phyloP scores from a whole-genome alignment of 257 asterid species.

The Solanum sitiens region DNA sequence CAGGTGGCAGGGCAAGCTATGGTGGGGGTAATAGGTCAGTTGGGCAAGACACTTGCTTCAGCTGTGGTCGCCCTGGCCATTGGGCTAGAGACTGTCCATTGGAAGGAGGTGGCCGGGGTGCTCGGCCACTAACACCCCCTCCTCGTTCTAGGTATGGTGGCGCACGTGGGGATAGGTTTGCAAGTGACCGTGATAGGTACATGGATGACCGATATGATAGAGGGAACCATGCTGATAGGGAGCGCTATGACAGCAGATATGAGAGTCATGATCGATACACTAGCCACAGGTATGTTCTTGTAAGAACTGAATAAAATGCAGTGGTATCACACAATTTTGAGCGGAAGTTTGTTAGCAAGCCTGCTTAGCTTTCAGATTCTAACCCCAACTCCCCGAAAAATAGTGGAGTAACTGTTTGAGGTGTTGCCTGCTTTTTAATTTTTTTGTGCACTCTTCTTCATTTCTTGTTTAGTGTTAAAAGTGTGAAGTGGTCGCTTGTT shows the following conservation, averaged over 20 bases:
- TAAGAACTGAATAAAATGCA: not conserved
- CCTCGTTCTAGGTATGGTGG: slow-evolving; percentile 70
- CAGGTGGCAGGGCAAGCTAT: slow-evolving; percentile 63
- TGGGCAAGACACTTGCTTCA: slow-evolving; percentile 92
- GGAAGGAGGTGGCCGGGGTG: slow-evolving; percentile 68
- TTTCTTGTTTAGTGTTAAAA: not conserved
- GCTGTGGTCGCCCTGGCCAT: slow-evolving; percentile 94
- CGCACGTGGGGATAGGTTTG: slow-evolving; percentile 69
- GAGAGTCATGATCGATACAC: slow-evolving; percentile 58
- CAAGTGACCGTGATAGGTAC: slow-evolving; percentile 42
- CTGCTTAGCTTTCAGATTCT: not conserved
- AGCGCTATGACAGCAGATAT: slow-evolving; percentile 62
- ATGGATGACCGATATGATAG: slow-evolving; percentile 68
- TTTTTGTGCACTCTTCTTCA: not conserved
- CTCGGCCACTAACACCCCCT: slow-evolving; percentile 63
- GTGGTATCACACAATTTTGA: not conserved
- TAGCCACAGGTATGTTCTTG: slow-evolving; percentile 43
- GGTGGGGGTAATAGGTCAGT: slow-evolving; percentile 61
- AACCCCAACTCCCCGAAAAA: not conserved
- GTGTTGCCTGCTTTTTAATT: not conserved
- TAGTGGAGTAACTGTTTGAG: not conserved
- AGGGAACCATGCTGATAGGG: slow-evolving; percentile 52
- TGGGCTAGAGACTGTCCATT: slow-evolving; percentile 99
- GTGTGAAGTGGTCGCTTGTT: not conserved
- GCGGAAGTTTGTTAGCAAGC: not conserved